phyloP scores from a whole-genome alignment of 768 basidiomycete genomes.

The Hypholoma fasciculare region DNA sequence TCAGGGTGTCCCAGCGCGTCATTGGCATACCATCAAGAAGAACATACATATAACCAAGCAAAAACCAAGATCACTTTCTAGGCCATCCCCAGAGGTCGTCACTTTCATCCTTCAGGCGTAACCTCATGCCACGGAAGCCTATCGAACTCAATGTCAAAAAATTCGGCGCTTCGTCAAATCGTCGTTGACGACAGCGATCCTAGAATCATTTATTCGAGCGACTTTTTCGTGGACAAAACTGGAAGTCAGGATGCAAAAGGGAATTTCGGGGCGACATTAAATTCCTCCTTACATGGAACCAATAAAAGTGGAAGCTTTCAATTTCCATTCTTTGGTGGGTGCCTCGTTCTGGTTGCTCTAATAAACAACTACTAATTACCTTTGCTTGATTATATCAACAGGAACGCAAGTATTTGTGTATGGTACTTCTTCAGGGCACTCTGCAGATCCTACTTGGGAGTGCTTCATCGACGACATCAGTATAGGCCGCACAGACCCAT shows the following conservation, averaged over 20 bases:
- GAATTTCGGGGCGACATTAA: conserved; percentile 20
- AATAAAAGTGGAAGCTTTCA: conserved; percentile 16
- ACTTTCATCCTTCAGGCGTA: background rate
- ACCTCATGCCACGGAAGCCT: background rate
- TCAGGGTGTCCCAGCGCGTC: no score
- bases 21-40: no score
- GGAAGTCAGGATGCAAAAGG: conserved; percentile 13
- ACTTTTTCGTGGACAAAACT: conserved; percentile 11
- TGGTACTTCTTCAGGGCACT: conserved; percentile 19
- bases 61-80: no score
- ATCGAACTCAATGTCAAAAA: background rate
- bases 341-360: background rate
- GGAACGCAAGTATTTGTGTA: conserved; percentile 25
- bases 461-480: conserved; percentile 29
- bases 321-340: conserved; percentile 21
- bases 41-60: no score
- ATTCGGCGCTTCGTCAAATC: conserved; percentile 12
- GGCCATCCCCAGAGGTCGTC: no score
- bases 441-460: conserved; percentile 28
- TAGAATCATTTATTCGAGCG: conserved; percentile 17
- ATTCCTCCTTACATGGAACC: conserved; percentile 19
- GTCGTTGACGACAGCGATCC: conserved; percentile 23
- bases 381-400: conserved; percentile 5
- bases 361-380: background rate
- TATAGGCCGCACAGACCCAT: conserved; percentile 18